Base-by-base conservation (phyloP, 2,329 filamentous ascomycete genomes). In the Beauveria sp. region DNA sequence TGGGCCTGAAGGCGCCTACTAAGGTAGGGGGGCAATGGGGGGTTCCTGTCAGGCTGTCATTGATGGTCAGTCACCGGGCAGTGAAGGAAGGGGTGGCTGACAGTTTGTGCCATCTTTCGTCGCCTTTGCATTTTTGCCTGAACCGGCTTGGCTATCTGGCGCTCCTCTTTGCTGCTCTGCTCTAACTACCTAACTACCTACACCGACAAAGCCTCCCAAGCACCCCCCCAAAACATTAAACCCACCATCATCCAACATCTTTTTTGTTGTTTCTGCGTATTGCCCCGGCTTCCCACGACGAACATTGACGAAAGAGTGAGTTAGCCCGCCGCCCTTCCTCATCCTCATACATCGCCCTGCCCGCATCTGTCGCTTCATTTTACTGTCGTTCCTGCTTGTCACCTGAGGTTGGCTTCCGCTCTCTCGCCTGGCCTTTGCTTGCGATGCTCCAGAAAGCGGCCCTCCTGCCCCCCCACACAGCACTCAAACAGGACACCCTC, bases 221-320 rank as follows among this genome's bases (percentile, higher is more conserved):
- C 40, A 5, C 48, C 57, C 49, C 40, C 48, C 7, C n/a, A 51
- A 60, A 59, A 51, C 49, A 60, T 53, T 53, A 53, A 60, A 53
- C 49, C 49, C 57, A 60, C 57, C 57, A 53, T 49, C 49, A 60
- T 60, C 49, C 57, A 60, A 60, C 57, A 60, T 60, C 53, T 48
- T 60, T 60, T 53, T 42, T 50, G 46, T 60, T 53, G 38, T 42
- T 53, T 53, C 49, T 60, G 56, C 12, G 56, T 58, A 24, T 45
- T 24, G 38, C 40, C n/a, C 28, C 53, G 54, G 50, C 45, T 12
- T 50, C 26, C 48, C 49, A 53, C 57, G 57, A 60, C 57, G 40
- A 53, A 53, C 28, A 16, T 16, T 42, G 49, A 53, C 48, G 49
- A 53, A 53, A 60, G 57, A 60, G 57, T 60, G 57, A 60, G 57